Conservation (phyloP, 176 grass and related monocot genomes). For the Themeda triandra region DNA sequence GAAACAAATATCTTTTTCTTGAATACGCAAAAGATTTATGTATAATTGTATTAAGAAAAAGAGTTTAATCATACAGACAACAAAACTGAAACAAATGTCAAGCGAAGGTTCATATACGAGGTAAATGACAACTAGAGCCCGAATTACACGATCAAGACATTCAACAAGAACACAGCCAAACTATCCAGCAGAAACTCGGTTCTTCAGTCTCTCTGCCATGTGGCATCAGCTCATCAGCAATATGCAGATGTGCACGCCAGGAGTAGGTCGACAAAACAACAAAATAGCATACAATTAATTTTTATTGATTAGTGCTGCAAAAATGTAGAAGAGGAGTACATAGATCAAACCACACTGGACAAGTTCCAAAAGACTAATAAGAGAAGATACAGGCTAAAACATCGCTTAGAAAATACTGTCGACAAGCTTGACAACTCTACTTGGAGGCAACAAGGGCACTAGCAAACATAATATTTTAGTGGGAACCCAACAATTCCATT, state of each 20-base stretch:
- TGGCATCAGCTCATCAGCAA: background rate
- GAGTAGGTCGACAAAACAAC: background rate
- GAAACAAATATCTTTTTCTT: no score
- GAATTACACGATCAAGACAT: background rate
- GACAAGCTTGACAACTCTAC: background rate
- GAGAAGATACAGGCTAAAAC: conserved; percentile 14
- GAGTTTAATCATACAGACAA: background rate
- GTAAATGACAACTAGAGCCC: background rate
- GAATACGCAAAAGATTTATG: no score
- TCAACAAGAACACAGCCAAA: background rate
- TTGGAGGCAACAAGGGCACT: no score
- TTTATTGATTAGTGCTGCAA: background rate
- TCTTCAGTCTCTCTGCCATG: background rate
- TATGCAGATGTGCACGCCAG: background rate
- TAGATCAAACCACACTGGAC: background rate
- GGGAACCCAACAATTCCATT: no score
- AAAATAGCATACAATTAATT: background rate
- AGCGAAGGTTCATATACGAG: background rate
- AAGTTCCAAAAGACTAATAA: background rate
- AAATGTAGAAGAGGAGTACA: conserved; percentile 29
- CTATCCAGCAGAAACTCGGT: background rate
- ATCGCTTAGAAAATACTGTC: background rate
- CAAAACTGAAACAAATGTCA: background rate
- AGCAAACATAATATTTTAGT: no score
- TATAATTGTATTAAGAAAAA: no score